phyloP scores from a whole-genome alignment of 192 early-diverging fungal genomes.

The Coemansia sp. region DNA sequence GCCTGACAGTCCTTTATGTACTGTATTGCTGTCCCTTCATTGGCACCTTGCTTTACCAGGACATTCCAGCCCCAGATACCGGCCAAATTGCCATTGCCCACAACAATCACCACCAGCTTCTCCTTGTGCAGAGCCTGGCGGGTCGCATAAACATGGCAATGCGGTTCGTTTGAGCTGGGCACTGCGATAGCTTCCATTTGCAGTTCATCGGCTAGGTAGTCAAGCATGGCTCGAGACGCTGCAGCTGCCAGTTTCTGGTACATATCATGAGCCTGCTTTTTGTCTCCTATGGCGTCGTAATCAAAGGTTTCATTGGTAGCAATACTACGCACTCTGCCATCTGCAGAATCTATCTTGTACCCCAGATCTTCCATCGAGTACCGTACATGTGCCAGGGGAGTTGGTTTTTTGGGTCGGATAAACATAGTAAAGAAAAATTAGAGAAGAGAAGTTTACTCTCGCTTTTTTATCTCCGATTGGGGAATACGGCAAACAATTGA shows the following conservation, averaged over 20 bases:
- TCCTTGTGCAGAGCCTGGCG: slow-evolving; percentile 23
- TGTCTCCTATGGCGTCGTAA: slow-evolving; percentile 3
- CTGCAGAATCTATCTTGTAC: slow-evolving; percentile 24
- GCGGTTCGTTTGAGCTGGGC: slow-evolving; percentile 22
- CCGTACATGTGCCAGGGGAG: slow-evolving; percentile 12
- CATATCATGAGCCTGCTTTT: slow-evolving; percentile 19
- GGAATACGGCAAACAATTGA: slow-evolving; percentile 49
- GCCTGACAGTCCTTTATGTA: slow-evolving; percentile 20
- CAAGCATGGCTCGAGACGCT: slow-evolving; percentile 30
- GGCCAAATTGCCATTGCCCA: slow-evolving; percentile 23
- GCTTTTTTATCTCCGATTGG: slow-evolving; percentile 19
- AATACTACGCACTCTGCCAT: slow-evolving; percentile 22
- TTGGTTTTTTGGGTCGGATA: slow-evolving; percentile 36
- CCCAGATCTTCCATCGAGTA: slow-evolving; percentile 32
- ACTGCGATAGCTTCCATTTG: slow-evolving; percentile 39
- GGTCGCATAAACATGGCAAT: slow-evolving; percentile 39
- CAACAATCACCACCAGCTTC: slow-evolving; percentile 34
- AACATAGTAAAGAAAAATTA: slow-evolving; percentile 25
- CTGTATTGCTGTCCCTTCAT: slow-evolving; percentile 24
- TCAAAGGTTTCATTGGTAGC: slow-evolving; percentile 14
- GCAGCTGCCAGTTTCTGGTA: slow-evolving; percentile 20
- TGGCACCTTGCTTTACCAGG: slow-evolving; percentile 28
- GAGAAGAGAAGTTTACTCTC: neutral
- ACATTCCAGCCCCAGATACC: slow-evolving; percentile 48
- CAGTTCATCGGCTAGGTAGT: slow-evolving; percentile 15